phyloP scores from a whole-genome alignment of 768 basidiomycete species.

The Myochromella boudieri region DNA sequence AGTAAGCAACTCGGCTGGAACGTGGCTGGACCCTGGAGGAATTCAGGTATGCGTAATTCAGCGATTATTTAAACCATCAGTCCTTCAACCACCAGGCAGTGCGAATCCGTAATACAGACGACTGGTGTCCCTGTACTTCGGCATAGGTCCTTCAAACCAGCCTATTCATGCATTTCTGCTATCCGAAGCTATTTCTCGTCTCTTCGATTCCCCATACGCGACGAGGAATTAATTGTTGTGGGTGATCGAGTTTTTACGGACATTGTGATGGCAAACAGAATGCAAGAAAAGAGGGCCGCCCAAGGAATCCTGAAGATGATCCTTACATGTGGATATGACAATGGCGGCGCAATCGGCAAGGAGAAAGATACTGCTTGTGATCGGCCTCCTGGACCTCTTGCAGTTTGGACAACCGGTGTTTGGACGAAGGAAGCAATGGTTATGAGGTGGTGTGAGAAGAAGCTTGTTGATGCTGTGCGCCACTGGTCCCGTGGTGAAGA shows the following conservation, averaged over 20 bases:
- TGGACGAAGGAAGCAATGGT: constrained; percentile 65
- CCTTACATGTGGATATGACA: constrained; percentile 24
- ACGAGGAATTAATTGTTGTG: constrained; percentile 74
- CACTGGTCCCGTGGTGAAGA: constrained; percentile 35
- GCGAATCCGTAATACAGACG: constrained; percentile 80
- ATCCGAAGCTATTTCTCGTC: constrained; percentile 76
- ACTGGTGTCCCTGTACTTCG: constrained; percentile 81
- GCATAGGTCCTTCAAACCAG: constrained; percentile 78
- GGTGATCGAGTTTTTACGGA: constrained; percentile 96
- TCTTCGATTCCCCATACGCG: constrained; percentile 50
- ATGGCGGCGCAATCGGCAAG: constrained; percentile 23
- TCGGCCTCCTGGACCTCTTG: constrained; percentile 47
- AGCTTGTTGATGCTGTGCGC: constrained; percentile 45
- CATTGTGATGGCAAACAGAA: constrained; percentile 80
- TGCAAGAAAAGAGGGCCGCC: constrained; percentile 32
- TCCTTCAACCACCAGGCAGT: constrained; percentile 42
- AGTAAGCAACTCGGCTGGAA: constrained; percentile 94
- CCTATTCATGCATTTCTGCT: constrained; percentile 68
- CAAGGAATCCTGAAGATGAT: constrained; percentile 10
- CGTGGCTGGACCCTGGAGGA: constrained; percentile 69
- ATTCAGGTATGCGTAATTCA: constrained; percentile 62
- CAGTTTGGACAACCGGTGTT: constrained; percentile 69
- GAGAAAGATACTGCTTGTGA: constrained; percentile 21
- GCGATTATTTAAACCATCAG: background rate
- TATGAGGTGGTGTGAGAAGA: constrained; percentile 61